These are phyloP conservation scores for Botrytis fragariae DNA, from an alignment of 2,329 filamentous ascomycete genomes.

Conservation along the genomic window DNA sequence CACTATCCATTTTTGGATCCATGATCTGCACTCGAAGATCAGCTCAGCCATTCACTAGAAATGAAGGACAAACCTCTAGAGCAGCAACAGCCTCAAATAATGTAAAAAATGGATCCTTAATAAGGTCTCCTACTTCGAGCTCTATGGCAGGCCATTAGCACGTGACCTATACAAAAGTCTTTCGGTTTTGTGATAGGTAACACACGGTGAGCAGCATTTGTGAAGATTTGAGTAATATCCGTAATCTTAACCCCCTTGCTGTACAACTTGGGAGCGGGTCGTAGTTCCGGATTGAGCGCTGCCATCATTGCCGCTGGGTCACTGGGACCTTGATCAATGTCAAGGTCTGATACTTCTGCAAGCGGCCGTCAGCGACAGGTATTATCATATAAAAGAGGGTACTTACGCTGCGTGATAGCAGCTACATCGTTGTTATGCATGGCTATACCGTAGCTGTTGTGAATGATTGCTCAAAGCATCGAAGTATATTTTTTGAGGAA, in stretches of 20 bases:
- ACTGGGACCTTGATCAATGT: slow-evolving; percentile 32
- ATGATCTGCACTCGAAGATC: slow-evolving; percentile 67
- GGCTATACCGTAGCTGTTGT: slow-evolving; percentile 11
- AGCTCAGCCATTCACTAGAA: neutral
- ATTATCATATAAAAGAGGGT: neutral
- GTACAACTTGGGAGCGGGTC: slow-evolving; percentile 36
- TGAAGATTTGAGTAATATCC: slow-evolving; percentile 59
- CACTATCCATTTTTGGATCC: slow-evolving; percentile 99
- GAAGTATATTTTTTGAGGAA: neutral
- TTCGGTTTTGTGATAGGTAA: slow-evolving; percentile 18
- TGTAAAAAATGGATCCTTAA: slow-evolving; percentile 93
- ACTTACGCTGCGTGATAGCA: slow-evolving; percentile 32
- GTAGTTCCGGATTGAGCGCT: slow-evolving; percentile 32
- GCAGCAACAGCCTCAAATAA: slow-evolving; percentile 92
- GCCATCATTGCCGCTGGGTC: slow-evolving; percentile 28
- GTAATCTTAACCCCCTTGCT: slow-evolving; percentile 51
- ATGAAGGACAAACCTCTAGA: slow-evolving; percentile 57
- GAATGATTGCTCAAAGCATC: neutral
- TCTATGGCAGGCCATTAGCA: slow-evolving; percentile 48
- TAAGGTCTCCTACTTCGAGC: slow-evolving; percentile 73
- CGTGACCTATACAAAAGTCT: slow-evolving; percentile 25
- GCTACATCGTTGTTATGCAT: slow-evolving; percentile 33
- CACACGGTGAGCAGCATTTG: slow-evolving; percentile 52
- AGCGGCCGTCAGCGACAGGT: slow-evolving; percentile 23
- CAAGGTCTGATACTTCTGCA: slow-evolving; percentile 33